Conservation (phyloP, 306 rosid species). For the Vigna mungo region DNA sequence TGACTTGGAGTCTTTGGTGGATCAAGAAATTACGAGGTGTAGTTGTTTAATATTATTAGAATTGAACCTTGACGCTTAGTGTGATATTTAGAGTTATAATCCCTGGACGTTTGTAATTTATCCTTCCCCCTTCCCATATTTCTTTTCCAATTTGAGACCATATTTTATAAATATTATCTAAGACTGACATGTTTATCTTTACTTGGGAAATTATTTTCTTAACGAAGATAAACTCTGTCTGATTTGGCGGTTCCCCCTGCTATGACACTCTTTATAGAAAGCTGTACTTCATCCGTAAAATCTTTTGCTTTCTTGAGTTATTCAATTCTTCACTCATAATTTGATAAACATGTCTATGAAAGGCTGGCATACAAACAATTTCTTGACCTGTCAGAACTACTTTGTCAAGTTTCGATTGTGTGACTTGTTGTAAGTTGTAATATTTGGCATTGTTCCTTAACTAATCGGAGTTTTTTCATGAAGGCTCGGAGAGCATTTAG, state of each 20-base stretch:
- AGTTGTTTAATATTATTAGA: neutral
- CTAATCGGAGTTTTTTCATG: constrained; percentile 57
- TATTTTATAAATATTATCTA: neutral
- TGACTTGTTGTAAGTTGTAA: constrained; percentile 38
- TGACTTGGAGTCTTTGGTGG: constrained; percentile 22
- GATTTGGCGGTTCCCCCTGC: neutral
- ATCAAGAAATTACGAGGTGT: constrained; percentile 9
- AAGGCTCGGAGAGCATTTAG: constrained; percentile 98
- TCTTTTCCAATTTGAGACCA: neutral
- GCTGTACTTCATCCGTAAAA: constrained; percentile 11
- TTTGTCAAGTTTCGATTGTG: constrained; percentile 31
- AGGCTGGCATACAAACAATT: constrained; percentile 19
- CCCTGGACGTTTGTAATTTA: neutral
- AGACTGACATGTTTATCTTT: constrained; percentile 1
- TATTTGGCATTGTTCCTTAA: constrained; percentile 40
- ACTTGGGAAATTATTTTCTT: constrained; percentile 15
- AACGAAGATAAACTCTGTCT: constrained; percentile 3
- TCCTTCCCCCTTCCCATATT: neutral
- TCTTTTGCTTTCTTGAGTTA: constrained; percentile 17
- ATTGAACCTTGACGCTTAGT: constrained; percentile 12
- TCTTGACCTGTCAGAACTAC: constrained; percentile 26
- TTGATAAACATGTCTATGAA: constrained; percentile 15
- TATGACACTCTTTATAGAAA: constrained; percentile 4
- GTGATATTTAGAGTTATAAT: constrained; percentile 15
- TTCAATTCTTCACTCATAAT: neutral